Conservation (phyloP, 164 flowering plant species). For the Umbilicus rupestris region DNA sequence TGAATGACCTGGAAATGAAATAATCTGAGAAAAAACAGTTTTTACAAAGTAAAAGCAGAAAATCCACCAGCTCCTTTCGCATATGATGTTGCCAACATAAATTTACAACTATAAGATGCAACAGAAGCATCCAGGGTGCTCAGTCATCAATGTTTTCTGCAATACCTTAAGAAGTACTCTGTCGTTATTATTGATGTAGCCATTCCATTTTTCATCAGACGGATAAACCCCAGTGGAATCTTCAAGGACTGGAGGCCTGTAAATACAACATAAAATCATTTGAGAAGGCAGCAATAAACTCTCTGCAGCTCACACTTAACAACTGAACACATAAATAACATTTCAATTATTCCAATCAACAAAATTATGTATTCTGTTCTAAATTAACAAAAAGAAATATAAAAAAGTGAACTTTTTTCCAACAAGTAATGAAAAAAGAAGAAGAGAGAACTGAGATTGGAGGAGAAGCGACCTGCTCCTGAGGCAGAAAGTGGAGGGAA, state of each 20-base stretch:
- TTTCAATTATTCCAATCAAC: too few species aligned
- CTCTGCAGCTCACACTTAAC: too few species aligned
- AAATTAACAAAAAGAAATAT: too few species aligned
- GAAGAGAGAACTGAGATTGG: too few species aligned
- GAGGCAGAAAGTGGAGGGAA: constrained; percentile 85
- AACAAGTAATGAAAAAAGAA: not conserved
- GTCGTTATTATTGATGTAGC: constrained; percentile 72
- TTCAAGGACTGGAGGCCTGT: constrained; percentile 48
- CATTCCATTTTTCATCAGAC: constrained; percentile 79
- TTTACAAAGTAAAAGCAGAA: not conserved
- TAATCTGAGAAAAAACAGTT: not conserved
- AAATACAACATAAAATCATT: not conserved
- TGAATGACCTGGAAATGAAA: constrained; percentile 47
- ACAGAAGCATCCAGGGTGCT: not conserved
- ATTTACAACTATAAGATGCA: not conserved
- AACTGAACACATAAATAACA: too few species aligned
- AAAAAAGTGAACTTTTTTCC: not conserved
- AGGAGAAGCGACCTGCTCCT: constrained; percentile 28
- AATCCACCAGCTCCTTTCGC: not conserved
- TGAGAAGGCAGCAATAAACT: not conserved
- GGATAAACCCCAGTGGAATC: constrained; percentile 61
- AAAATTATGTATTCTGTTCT: too few species aligned
- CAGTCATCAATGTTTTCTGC: not conserved
- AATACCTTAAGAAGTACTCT: constrained; percentile 82
- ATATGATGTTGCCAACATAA: not conserved